A percentile compares a stretch with the other conserved stretches of the same genome.
Evolutionary conservation across 257 asterid species (phyloP).

Genomic region (Ligustrum vulgare): DNA sequence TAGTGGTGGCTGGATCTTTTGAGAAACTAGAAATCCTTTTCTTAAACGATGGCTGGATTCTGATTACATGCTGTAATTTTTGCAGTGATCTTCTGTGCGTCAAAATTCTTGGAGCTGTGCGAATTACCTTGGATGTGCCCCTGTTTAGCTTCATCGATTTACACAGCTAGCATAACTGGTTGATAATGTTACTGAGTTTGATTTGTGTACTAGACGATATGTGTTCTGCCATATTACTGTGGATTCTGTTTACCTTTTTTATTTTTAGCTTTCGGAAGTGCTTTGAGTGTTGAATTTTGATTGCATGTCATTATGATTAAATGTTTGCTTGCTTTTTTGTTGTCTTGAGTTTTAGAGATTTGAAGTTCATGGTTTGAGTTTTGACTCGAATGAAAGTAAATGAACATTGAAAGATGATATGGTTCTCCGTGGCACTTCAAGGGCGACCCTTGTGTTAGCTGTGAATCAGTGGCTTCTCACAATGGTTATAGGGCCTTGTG

Average conservation of each 20-base stretch:
- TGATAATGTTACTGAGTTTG: constrained; percentile 24
- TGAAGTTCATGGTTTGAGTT: not conserved
- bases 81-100: constrained; percentile 29
- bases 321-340: not conserved
- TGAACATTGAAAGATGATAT: too few relatives aligned
- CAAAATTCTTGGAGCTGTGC: constrained; percentile 16
- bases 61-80: constrained; percentile 3
- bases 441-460: not conserved
- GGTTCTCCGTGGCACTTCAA: not conserved
- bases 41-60: not conserved
- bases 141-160: not conserved
- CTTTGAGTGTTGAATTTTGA: constrained; percentile 16
- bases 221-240: constrained; percentile 24
- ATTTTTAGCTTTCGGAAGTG: constrained; percentile 17
- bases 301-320: not conserved
- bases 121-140: not conserved
- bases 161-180: constrained; percentile 15
- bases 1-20: not conserved
- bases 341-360: not conserved
- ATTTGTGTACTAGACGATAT: constrained; percentile 20
- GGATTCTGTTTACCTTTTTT: constrained; percentile 26
- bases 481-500: not conserved
- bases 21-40: not conserved
- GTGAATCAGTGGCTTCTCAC: not conserved
- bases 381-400: too few relatives aligned